These are phyloP conservation scores for Aspergillus chevalieri DNA, from an alignment of 2,329 filamentous ascomycete species.

Conservation along the genomic window DNA sequence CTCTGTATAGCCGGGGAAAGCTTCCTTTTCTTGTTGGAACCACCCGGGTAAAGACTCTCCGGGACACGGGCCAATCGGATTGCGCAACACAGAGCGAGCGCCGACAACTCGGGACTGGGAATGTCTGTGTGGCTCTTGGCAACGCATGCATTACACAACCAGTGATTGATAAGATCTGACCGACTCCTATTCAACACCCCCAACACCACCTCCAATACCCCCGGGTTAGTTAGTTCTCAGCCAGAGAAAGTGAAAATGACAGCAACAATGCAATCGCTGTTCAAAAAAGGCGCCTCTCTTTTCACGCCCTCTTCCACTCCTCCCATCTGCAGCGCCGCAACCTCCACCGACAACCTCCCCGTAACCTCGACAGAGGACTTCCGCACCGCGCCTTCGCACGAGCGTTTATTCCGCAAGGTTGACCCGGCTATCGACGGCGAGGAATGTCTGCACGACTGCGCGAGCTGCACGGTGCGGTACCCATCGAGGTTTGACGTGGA, in stretches of 20 bases:
- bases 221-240: not conserved
- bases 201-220: not conserved
- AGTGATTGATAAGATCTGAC: conserved; percentile 29
- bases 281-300: conserved; percentile 29
- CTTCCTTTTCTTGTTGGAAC: not conserved
- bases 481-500: conserved; percentile 70
- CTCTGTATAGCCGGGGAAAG: no score
- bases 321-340: conserved; percentile 16
- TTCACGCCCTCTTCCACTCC: conserved; percentile 25
- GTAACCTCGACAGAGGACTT: conserved; percentile 36
- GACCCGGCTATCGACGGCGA: conserved; percentile 75
- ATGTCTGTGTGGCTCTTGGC: not conserved
- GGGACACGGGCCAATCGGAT: not conserved
- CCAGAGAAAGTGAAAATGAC: not conserved
- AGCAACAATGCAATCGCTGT: conserved; percentile 29
- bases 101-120: not conserved
- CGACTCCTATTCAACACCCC: not conserved
- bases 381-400: conserved; percentile 40
- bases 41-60: not conserved
- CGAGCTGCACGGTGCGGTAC: conserved; percentile 70
- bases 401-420: conserved; percentile 66
- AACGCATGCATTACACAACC: conserved; percentile 9
- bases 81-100: not conserved
- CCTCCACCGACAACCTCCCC: conserved; percentile 16
- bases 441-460: conserved; percentile 83